These are phyloP conservation scores for Curvularia hawaiiensis DNA, from an alignment of 2,329 filamentous ascomycete species.

Conservation along the genomic window DNA sequence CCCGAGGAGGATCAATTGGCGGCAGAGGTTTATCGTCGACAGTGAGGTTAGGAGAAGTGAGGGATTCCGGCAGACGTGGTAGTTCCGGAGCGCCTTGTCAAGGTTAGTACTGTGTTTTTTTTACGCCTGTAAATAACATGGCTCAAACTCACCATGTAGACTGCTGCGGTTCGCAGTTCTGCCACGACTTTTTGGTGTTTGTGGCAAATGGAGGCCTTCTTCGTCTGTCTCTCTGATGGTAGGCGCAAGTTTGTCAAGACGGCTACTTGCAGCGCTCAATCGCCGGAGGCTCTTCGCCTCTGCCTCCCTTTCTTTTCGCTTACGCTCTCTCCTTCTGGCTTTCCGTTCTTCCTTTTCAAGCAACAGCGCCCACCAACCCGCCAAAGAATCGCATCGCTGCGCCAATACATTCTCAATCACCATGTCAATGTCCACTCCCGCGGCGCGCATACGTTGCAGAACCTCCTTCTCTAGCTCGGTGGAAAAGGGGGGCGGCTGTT, in stretches of 20 bases:
- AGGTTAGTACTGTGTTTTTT: constrained; percentile 37
- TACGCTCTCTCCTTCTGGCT: constrained; percentile 76
- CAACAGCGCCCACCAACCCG: constrained; percentile 94
- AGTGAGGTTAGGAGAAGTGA: constrained; percentile 47
- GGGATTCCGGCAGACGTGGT: constrained; percentile 73
- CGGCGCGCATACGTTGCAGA: constrained; percentile 87
- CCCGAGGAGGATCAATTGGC: constrained; percentile 78
- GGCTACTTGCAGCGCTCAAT: constrained; percentile 86
- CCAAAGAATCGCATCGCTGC: constrained; percentile 85
- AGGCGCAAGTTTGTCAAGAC: constrained; percentile 79
- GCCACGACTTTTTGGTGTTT: constrained; percentile 72
- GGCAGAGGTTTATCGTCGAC: constrained; percentile 60
- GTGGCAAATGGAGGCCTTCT: constrained; percentile 62
- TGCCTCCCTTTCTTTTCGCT: constrained; percentile 81
- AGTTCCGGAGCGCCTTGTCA: constrained; percentile 67
- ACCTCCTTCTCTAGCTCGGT: constrained; percentile 89
- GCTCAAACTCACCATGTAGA: constrained; percentile 48
- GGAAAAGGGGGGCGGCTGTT: constrained; percentile 80
- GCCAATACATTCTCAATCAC: constrained; percentile 93
- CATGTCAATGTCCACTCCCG: constrained; percentile 90
- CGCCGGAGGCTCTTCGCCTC: constrained; percentile 80
- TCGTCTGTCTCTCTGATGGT: constrained; percentile 80
- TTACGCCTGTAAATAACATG: neutral
- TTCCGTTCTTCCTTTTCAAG: constrained; percentile 96
- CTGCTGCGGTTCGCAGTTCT: constrained; percentile 73